Percentiles rank a stretch among this genome's conserved stretches.
phyloP scores from a whole-genome alignment of 176 grass and related monocot genomes.

The Musa schizocarpa region DNA sequence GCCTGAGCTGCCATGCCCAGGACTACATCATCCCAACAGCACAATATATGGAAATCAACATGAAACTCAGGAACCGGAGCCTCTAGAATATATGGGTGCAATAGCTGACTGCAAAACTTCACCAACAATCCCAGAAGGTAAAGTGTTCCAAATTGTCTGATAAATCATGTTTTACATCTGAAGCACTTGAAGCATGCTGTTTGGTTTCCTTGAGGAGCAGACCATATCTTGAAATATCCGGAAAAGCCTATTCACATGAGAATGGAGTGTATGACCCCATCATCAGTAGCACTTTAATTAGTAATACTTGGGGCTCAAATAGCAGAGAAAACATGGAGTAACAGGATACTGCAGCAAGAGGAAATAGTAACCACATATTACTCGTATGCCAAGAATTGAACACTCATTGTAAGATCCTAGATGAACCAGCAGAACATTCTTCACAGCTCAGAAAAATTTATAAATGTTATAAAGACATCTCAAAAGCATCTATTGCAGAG shows the following conservation, averaged over 20 bases:
- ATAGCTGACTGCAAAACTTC: slow-evolving; percentile 53
- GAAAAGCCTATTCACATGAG: slow-evolving; percentile 74
- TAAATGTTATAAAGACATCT: neutral
- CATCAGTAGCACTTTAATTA: slow-evolving; percentile 62
- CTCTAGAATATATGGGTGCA: slow-evolving; percentile 56
- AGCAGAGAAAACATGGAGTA: slow-evolving; percentile 75
- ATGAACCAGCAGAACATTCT: no score
- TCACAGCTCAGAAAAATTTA: no score
- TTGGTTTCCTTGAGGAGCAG: slow-evolving; percentile 16
- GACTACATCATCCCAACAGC: slow-evolving; percentile 75
- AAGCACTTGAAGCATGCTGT: slow-evolving; percentile 4
- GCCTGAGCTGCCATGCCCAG: slow-evolving; percentile 70
- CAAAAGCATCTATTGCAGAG: neutral
- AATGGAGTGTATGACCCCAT: slow-evolving; percentile 29
- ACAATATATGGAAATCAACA: slow-evolving; percentile 63
- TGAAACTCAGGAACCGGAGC: slow-evolving; percentile 70
- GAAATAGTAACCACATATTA: neutral
- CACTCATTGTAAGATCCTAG: no score
- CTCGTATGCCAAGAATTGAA: no score
- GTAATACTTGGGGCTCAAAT: slow-evolving; percentile 73
- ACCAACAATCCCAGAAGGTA: slow-evolving; percentile 49
- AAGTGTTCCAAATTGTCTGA: slow-evolving; percentile 41
- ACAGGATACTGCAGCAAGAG: slow-evolving; percentile 62
- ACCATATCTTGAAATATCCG: slow-evolving; percentile 31
- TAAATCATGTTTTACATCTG: slow-evolving; percentile 27